Percentiles rank a stretch among this genome's conserved stretches.
These are phyloP conservation scores for Cladosporium oxysporum DNA, from an alignment of 2,329 filamentous ascomycete species.

Conservation along the genomic window DNA sequence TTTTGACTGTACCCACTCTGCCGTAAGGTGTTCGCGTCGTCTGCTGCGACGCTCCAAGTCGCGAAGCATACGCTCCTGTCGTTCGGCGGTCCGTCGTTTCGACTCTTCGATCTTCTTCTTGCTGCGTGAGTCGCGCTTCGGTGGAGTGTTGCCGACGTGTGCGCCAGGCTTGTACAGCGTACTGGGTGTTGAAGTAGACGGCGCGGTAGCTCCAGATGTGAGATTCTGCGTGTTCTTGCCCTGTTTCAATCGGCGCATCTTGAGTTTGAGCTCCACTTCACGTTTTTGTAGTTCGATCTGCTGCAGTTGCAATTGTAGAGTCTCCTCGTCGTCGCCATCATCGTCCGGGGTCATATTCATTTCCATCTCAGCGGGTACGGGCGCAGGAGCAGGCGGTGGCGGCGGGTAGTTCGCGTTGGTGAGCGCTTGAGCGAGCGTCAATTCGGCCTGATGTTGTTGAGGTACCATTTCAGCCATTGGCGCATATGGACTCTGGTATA, in stretches of 20 bases:
- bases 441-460: slow-evolving; percentile 25
- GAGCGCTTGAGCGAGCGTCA: slow-evolving; percentile 35
- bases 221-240: slow-evolving; percentile 28
- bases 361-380: slow-evolving; percentile 23
- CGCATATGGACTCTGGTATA: slow-evolving; percentile 39
- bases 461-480: slow-evolving; percentile 32
- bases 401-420: slow-evolving; percentile 26
- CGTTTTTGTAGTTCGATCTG: slow-evolving; percentile 40
- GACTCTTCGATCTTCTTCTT: slow-evolving; percentile 43
- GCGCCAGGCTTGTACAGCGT: slow-evolving; percentile 25
- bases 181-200: slow-evolving; percentile 28
- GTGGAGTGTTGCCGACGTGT: slow-evolving; percentile 21
- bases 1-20: slow-evolving; percentile 41
- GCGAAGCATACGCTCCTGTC: slow-evolving; percentile 40
- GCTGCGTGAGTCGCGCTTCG: slow-evolving; percentile 39
- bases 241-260: slow-evolving; percentile 37
- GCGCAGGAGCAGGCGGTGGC: slow-evolving; percentile 19
- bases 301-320: slow-evolving; percentile 38
- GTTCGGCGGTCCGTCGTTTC: slow-evolving; percentile 38
- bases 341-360: slow-evolving; percentile 24
- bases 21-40: slow-evolving; percentile 39
- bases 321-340: slow-evolving; percentile 40
- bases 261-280: slow-evolving; percentile 41
- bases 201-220: slow-evolving; percentile 21
- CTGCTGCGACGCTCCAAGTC: slow-evolving; percentile 40